Evolutionary conservation across 2,329 filamentous ascomycete species (phyloP).

Genomic region (Seiridium cupressi): DNA sequence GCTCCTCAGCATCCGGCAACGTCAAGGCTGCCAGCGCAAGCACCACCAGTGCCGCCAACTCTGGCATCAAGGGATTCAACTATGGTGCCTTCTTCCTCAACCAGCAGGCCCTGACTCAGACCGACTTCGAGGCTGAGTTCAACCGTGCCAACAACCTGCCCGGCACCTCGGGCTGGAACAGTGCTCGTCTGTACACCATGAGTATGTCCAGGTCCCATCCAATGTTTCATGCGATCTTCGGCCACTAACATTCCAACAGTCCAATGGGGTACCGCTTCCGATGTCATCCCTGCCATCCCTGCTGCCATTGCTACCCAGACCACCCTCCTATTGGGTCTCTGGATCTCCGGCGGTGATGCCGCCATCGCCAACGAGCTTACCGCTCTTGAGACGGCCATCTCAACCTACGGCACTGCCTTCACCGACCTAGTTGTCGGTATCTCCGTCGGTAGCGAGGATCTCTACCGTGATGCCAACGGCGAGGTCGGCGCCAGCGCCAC

Average conservation of each 20-base stretch:
- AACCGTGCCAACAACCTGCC: conserved; percentile 26
- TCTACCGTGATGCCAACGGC: conserved; percentile 47
- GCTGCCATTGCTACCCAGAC: conserved; percentile 50
- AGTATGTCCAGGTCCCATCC: conserved; percentile 16
- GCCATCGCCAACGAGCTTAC: conserved; percentile 48
- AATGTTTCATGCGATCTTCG: conserved; percentile 12
- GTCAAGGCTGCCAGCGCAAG: neutral
- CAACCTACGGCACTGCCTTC: conserved; percentile 36
- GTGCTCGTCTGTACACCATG: conserved; percentile 30
- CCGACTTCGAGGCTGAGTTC: conserved; percentile 30
- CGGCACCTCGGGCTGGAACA: conserved; percentile 27
- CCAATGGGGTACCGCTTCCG: conserved; percentile 27
- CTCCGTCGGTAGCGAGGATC: conserved; percentile 54
- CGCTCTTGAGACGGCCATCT: conserved; percentile 47
- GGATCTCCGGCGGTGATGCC: conserved; percentile 33
- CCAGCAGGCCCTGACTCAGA: conserved; percentile 26
- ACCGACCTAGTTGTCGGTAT: conserved; percentile 49
- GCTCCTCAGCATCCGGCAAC: neutral
- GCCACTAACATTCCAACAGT: conserved; percentile 18
- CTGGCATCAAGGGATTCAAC: conserved; percentile 30
- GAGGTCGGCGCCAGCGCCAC: conserved; percentile 34
- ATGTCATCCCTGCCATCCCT: conserved; percentile 70
- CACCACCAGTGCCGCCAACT: conserved; percentile 14
- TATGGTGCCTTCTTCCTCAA: conserved; percentile 31
- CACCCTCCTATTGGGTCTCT: conserved; percentile 52